Conservation (phyloP, 140 eudicot genomes). For the Oenanthe javanica region DNA sequence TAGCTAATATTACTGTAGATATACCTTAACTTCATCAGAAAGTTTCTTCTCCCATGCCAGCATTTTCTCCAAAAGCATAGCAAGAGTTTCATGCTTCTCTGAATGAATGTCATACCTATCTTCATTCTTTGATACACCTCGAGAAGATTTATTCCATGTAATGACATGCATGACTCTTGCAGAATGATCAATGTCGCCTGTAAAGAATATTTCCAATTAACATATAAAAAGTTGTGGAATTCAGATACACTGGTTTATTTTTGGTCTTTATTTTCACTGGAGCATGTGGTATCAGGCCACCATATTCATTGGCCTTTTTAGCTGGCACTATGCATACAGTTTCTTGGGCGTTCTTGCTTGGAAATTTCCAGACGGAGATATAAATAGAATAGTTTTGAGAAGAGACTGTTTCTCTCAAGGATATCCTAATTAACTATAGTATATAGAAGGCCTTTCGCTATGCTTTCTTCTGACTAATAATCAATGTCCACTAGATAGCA, state of each 20-base stretch:
- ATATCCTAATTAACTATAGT: background rate
- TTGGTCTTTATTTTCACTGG: background rate
- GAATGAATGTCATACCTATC: slow-evolving; percentile 64
- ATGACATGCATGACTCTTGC: slow-evolving; percentile 93
- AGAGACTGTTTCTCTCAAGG: background rate
- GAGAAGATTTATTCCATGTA: slow-evolving; percentile 90
- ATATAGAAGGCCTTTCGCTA: background rate
- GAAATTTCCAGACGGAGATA: background rate
- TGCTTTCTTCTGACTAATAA: background rate
- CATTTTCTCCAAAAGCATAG: slow-evolving; percentile 91
- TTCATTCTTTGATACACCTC: slow-evolving; percentile 52
- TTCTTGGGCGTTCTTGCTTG: background rate
- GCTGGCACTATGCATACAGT: background rate
- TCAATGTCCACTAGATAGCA: background rate
- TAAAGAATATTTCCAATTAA: slow-evolving; percentile 7
- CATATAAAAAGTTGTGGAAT: background rate
- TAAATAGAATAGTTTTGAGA: background rate
- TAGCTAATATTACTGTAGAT: background rate
- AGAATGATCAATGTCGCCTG: slow-evolving; percentile 90
- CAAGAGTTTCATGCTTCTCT: slow-evolving; percentile 91
- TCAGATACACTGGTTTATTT: background rate
- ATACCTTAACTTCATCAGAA: slow-evolving; percentile 94
- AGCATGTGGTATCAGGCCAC: background rate
- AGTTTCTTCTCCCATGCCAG: slow-evolving; percentile 99
- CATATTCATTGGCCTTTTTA: background rate